Percentiles rank a stretch among this genome's conserved stretches.
Evolutionary conservation across 441 rosid species (phyloP).

Genomic region (Cnidoscolus chayamansa): DNA sequence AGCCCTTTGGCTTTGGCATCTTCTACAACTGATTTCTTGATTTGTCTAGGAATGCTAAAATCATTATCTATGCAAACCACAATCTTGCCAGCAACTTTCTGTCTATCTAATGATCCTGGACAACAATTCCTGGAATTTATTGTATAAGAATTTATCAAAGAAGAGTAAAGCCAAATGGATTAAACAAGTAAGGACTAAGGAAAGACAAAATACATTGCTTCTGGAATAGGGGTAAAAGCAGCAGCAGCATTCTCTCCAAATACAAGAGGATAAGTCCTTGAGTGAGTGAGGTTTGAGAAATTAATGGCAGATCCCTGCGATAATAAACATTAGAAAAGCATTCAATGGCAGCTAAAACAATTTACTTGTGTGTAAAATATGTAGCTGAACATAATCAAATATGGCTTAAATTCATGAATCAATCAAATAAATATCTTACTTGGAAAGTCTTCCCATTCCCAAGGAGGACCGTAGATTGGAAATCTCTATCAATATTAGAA

Average conservation of each 20-base stretch:
- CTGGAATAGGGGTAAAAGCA: constrained; percentile 45
- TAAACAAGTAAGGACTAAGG: background rate
- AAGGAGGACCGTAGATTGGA: constrained; percentile 53
- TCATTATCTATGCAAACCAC: constrained; percentile 50
- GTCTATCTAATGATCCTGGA: constrained; percentile 61
- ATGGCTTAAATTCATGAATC: background rate
- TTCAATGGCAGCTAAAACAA: background rate
- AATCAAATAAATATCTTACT: constrained; percentile 31
- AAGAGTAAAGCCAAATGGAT: background rate
- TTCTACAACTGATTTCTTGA: constrained; percentile 56
- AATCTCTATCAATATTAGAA: constrained; percentile 70
- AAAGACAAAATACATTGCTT: constrained; percentile 46
- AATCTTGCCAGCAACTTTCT: constrained; percentile 57
- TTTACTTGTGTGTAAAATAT: no score
- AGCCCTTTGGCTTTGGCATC: constrained; percentile 65
- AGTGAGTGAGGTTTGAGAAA: constrained; percentile 48
- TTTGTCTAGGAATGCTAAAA: constrained; percentile 30
- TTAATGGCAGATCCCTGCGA: constrained; percentile 64
- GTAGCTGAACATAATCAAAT: no score
- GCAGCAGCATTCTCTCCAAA: constrained; percentile 54
- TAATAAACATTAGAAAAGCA: background rate
- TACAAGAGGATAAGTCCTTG: constrained; percentile 52
- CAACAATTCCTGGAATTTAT: constrained; percentile 49
- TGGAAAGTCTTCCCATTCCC: constrained; percentile 53
- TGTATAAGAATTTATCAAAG: background rate